phyloP scores from a whole-genome alignment of 805 yeast species.

The Ogataea henricii region DNA sequence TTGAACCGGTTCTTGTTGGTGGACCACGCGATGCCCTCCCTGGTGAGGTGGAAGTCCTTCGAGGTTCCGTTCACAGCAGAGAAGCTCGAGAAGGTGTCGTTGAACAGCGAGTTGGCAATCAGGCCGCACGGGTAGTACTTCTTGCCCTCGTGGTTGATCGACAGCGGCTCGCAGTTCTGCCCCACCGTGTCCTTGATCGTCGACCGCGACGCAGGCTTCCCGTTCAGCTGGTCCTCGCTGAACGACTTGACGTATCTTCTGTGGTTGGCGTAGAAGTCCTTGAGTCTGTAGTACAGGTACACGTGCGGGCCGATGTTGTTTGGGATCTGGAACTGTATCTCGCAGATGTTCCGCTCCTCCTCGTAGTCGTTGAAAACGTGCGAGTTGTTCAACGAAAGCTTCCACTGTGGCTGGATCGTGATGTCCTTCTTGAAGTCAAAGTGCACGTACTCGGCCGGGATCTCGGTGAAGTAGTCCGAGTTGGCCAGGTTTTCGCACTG shows the following conservation, averaged over 20 bases:
- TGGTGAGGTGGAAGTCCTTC: slow-evolving; percentile 45
- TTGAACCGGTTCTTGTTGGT: slow-evolving; percentile 65
- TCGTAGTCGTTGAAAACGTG: slow-evolving; percentile 43
- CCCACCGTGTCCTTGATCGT: slow-evolving; percentile 54
- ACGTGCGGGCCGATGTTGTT: slow-evolving; percentile 71
- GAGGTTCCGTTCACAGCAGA: slow-evolving; percentile 44
- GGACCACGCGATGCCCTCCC: slow-evolving; percentile 69
- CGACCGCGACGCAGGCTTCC: slow-evolving; percentile 58
- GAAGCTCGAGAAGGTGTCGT: slow-evolving; percentile 67
- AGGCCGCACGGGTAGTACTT: slow-evolving; percentile 79
- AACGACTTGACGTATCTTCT: slow-evolving; percentile 88
- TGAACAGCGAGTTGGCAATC: slow-evolving; percentile 78
- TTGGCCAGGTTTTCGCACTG: slow-evolving; percentile 58
- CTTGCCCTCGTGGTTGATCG: slow-evolving; percentile 46
- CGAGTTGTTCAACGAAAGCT: slow-evolving; percentile 43
- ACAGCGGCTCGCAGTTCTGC: slow-evolving; percentile 69
- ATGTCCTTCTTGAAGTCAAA: slow-evolving; percentile 56
- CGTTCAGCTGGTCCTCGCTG: slow-evolving; percentile 79
- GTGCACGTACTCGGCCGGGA: slow-evolving; percentile 60
- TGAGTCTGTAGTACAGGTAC: slow-evolving; percentile 76
- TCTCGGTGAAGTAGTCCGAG: slow-evolving; percentile 44
- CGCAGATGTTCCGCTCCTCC: slow-evolving; percentile 57
- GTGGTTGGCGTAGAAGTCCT: slow-evolving; percentile 91
- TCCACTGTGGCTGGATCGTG: slow-evolving; percentile 65
- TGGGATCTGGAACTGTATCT: slow-evolving; percentile 74